phyloP scores from a whole-genome alignment of 768 basidiomycete genomes.

The Suillus variegatus region DNA sequence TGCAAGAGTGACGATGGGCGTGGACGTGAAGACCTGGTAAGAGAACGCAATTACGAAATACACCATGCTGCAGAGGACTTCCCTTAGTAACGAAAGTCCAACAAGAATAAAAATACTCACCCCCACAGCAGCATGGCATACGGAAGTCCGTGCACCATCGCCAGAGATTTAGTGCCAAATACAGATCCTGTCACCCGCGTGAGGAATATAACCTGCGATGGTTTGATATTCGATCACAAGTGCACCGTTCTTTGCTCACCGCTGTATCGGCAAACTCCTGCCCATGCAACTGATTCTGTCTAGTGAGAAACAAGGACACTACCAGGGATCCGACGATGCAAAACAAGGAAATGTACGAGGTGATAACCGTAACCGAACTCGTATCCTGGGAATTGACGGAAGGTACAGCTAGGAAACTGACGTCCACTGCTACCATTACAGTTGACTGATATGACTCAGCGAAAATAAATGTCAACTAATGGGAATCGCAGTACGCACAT shows the following conservation, averaged over 20 bases:
- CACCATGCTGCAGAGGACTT: slow-evolving; percentile 20
- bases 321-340: slow-evolving; percentile 36
- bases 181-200: slow-evolving; percentile 6
- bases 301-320: slow-evolving; percentile 35
- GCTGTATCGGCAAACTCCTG: slow-evolving; percentile 25
- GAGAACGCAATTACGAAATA: slow-evolving; percentile 28
- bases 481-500: slow-evolving; percentile 34
- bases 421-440: slow-evolving; percentile 52
- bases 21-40: slow-evolving; percentile 24
- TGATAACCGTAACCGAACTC: slow-evolving; percentile 12
- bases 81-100: not conserved
- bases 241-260: slow-evolving; percentile 21
- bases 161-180: slow-evolving; percentile 23
- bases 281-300: slow-evolving; percentile 35
- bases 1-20: slow-evolving; percentile 15
- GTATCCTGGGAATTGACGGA: slow-evolving; percentile 28
- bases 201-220: slow-evolving; percentile 9
- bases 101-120: not conserved
- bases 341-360: slow-evolving; percentile 37
- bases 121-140: slow-evolving; percentile 34
- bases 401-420: slow-evolving; percentile 54
- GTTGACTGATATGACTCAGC: slow-evolving; percentile 36
- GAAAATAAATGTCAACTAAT: not conserved
- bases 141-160: slow-evolving; percentile 35
- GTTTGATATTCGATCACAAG: not conserved